Base-by-base conservation (phyloP, 177 flowering plant genomes). In the Telopea speciosissima region DNA sequence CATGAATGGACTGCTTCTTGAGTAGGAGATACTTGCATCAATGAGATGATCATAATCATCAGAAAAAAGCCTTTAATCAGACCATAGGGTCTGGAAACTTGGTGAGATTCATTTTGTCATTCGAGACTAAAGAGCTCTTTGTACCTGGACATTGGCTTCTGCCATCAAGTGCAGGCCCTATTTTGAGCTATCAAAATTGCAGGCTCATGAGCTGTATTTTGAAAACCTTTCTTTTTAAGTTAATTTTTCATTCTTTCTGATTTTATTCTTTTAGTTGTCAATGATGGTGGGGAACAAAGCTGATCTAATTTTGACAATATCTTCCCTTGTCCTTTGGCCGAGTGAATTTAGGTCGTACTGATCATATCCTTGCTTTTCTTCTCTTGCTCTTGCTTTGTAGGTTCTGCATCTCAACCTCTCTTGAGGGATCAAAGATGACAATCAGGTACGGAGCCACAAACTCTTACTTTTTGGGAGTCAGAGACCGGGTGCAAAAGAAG, bases 321-420 rank as follows among this genome's bases (percentile, higher is more conserved):
- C 23, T 13, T 8, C 23, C 19, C 14, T 11, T 54, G 65, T 65
- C 14, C 7, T 23, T 24, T 63, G 21, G 11, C 62, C 49, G 60
- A 24, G 49, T 16, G 26, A 70, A 10, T 31, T 52, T 23, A 26
- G 54, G 64, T 36, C 6, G 64, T 33, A 24, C 36, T 36, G 17
- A 25, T 36, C 24, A 61, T 42, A 40, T 63, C n/a, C 23, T 1
- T 52, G 58, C 21, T 52, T 52, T 52, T 52, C 21, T 14, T 52
- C 5, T 52, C 19, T 36, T 36, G 5, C 59, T 74, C 2, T 68
- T 3, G 23, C 21, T 66, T 74, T 78, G 71, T 86, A 90, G 96
- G 77, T 82, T 65, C 86, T 59, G 76, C 81, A 59, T 69, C 85
- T 42, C 80, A 82, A 74, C 91, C 91, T 40, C 84, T 88, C 76